Base-by-base conservation (phyloP, 352 stramenopile genomes). In the Phytophthora tubulina region DNA sequence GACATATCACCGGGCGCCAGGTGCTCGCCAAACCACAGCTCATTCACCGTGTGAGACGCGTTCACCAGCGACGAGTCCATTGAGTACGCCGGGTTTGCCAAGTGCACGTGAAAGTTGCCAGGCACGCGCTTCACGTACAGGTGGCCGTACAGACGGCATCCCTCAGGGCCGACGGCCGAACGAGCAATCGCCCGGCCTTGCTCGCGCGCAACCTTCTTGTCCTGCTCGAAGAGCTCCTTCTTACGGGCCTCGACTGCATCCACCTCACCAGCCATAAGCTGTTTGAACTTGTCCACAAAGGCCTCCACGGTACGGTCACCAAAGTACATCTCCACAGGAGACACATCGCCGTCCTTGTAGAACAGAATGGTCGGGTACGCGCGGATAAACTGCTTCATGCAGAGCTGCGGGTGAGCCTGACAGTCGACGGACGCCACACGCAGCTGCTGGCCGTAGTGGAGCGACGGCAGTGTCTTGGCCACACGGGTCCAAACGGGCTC, bases 81-180 rank as follows among this genome's bases (percentile, higher is more conserved):
- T 61, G 89, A 96, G 78, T 93, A 96, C 51, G 94, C 94, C 30
- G 97, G 93, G 83, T 99, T 98, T n/a, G 97, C 73, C 80, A 99
- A 91, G 80, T 99, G 97, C 66, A 99, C 95, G 83, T 99, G 97
- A 83, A 99, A 99, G 78, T 99, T 99, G 42, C 97, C 97, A 0
- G 97, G 97, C 48, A 99, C 97, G 48, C 97, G 84, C 81, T 96
- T 96, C 35, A 96, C 89, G 62, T 94, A 89, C 35, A 96, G 52
- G 64, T 93, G 76, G 10, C 89, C 89, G 48, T 89, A 94, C 42
- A 96, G 76, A 33, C 82, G 87, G 52, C 89, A 96, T 36, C 89
- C 89, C 53, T 96, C 89, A 0, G 89, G 86, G 0, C 89, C 89
- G 15, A 88, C 79, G 11, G 76, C 67, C 6, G 76, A 77, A 51